phyloP scores from a whole-genome alignment of 345 rosid genomes.

The Turritis glabra region DNA sequence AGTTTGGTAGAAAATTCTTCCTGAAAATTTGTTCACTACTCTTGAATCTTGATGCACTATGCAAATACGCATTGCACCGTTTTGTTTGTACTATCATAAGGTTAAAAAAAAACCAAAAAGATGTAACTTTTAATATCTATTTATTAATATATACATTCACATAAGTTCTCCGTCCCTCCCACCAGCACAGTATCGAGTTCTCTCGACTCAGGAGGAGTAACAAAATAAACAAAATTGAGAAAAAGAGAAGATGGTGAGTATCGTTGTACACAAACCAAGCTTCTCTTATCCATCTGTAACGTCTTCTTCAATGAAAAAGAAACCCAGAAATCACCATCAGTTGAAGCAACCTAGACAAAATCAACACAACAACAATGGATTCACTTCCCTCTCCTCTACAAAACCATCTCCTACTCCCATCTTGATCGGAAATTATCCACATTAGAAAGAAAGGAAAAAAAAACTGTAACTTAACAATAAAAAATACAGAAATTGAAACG shows the following conservation, averaged over 20 bases:
- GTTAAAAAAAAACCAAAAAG: neutral
- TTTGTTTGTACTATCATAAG: slow-evolving; percentile 25
- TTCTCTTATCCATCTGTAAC: slow-evolving; percentile 22
- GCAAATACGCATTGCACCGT: slow-evolving; percentile 5
- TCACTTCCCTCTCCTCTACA: slow-evolving; percentile 39
- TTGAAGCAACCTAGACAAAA: slow-evolving; percentile 33
- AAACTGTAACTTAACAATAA: too few species aligned
- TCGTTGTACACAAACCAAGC: slow-evolving; percentile 36
- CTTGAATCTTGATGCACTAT: slow-evolving; percentile 15
- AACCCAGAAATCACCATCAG: slow-evolving; percentile 41
- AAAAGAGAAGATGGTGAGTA: slow-evolving; percentile 40
- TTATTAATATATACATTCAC: neutral
- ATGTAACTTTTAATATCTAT: neutral
- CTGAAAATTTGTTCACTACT: slow-evolving; percentile 24
- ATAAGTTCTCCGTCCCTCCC: slow-evolving; percentile 14
- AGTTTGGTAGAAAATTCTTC: slow-evolving; percentile 32
- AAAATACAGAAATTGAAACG: too few species aligned
- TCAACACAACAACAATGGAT: slow-evolving; percentile 14
- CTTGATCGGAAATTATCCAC: slow-evolving; percentile 35
- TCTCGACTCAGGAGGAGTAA: neutral
- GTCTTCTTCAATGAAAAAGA: slow-evolving; percentile 43
- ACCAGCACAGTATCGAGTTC: too few species aligned
- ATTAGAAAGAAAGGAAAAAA: too few species aligned
- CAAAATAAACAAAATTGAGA: neutral
- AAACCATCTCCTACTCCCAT: slow-evolving; percentile 66